Conservation (phyloP, 2,329 filamentous ascomycete genomes). For the Fusarium sp. region DNA sequence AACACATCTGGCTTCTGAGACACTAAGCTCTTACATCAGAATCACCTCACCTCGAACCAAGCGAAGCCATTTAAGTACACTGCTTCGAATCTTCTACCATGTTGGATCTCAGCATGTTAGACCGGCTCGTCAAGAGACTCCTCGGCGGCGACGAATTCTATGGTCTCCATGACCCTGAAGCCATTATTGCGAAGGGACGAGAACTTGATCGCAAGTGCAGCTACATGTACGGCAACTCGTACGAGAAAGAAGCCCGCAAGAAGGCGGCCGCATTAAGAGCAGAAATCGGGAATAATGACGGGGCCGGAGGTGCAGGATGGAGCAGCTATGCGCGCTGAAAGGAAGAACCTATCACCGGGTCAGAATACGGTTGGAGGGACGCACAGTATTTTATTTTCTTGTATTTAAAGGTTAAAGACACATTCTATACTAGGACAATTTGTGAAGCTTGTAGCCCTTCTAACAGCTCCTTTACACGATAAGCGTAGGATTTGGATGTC, state of each 20-base stretch:
- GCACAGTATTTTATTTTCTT: rapidly evolving
- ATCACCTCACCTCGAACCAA: background rate
- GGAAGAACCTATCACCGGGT: rapidly evolving
- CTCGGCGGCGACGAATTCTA: background rate
- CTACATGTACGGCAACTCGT: background rate
- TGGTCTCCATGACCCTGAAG: background rate
- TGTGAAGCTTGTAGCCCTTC: background rate
- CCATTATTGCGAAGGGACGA: background rate
- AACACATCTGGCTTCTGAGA: rapidly evolving
- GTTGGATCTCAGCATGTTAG: background rate
- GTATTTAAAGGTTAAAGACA: rapidly evolving
- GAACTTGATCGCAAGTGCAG: background rate
- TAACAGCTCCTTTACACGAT: background rate
- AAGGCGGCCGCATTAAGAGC: rapidly evolving
- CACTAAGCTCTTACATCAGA: rapidly evolving
- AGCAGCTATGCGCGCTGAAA: background rate
- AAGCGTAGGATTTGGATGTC: background rate
- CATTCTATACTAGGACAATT: background rate
- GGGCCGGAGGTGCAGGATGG: background rate
- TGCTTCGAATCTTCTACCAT: background rate
- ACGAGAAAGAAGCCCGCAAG: background rate
- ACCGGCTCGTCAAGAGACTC: background rate
- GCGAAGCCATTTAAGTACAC: rapidly evolving
- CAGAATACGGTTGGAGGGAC: rapidly evolving
- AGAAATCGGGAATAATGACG: background rate